Evolutionary conservation across 805 yeast genomes (phyloP).

Genomic region (Maudiozyma saulgeensis): DNA sequence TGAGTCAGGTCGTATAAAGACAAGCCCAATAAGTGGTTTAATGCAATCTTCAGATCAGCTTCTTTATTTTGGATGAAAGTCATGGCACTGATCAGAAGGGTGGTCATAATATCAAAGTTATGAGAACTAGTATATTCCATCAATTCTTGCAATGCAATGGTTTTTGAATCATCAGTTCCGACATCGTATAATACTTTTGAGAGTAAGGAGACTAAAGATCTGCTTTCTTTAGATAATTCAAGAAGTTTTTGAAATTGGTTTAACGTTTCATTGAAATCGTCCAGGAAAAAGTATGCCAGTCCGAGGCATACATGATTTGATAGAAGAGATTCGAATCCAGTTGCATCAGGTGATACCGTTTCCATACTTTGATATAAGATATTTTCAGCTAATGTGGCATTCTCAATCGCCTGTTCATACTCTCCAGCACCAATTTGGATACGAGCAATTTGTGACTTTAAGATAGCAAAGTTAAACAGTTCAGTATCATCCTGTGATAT

Average conservation of each 20-base stretch:
- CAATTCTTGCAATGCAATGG: conserved; percentile 78
- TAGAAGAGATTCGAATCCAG: conserved; percentile 24
- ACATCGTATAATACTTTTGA: conserved; percentile 74
- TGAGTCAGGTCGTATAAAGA: conserved; percentile 37
- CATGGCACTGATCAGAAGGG: conserved; percentile 72
- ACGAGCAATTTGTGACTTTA: conserved; percentile 66
- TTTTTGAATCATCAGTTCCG: conserved; percentile 66
- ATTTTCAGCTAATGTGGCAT: conserved; percentile 47
- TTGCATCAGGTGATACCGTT: conserved; percentile 4
- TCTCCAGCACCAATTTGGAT: conserved; percentile 51
- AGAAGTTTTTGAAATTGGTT: conserved; percentile 60
- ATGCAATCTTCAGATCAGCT: conserved; percentile 50
- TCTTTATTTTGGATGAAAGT: conserved; percentile 52
- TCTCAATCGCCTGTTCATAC: conserved; percentile 50
- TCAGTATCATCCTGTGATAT: conserved; percentile 38
- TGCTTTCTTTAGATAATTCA: conserved; percentile 44
- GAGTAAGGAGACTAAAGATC: conserved; percentile 58
- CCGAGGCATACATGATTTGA: conserved; percentile 70
- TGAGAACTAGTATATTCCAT: conserved; percentile 51
- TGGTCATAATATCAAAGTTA: conserved; percentile 60
- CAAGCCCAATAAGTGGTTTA: conserved; percentile 51
- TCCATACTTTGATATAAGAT: conserved; percentile 30
- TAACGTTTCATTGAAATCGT: conserved; percentile 56
- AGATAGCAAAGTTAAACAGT: conserved; percentile 43
- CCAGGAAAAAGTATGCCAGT: conserved; percentile 52